Evolutionary conservation across 305 asterid species (phyloP).

Genomic region (Fraxinus latifolia): DNA sequence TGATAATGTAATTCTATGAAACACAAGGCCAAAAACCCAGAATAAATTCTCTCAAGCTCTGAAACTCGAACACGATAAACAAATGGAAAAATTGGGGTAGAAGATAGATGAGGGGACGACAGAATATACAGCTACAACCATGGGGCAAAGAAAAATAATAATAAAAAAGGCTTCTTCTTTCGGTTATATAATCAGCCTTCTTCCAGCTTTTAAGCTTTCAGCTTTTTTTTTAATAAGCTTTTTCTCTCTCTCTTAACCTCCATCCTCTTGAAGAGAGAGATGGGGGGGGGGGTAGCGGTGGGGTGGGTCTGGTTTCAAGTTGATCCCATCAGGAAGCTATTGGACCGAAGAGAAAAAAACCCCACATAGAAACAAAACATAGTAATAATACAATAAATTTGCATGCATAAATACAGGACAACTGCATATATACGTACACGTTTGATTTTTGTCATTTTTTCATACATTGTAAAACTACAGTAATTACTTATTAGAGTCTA

Average conservation of each 20-base stretch:
- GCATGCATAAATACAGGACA: slow-evolving; percentile 37
- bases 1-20: slow-evolving; percentile 5
- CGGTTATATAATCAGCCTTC: slow-evolving; percentile 51
- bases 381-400: slow-evolving; percentile 30
- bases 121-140: slow-evolving; percentile 26
- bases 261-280: slow-evolving; percentile 31
- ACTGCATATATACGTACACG: slow-evolving; percentile 29
- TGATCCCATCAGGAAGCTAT: slow-evolving; percentile 15
- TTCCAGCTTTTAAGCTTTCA: slow-evolving; percentile 44
- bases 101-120: slow-evolving; percentile 12
- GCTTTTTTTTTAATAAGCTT: slow-evolving; percentile 33
- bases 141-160: slow-evolving; percentile 6
- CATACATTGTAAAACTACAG: slow-evolving; percentile 22
- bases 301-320: slow-evolving; percentile 26
- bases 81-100: background rate
- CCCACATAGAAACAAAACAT: slow-evolving; percentile 38
- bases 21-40: background rate
- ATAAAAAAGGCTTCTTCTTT: slow-evolving; percentile 38
- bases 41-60: background rate
- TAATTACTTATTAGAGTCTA: background rate
- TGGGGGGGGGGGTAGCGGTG: slow-evolving; percentile 5
- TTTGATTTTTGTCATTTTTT: slow-evolving; percentile 38
- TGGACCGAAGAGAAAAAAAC: slow-evolving; percentile 3
- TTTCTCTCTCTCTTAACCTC: slow-evolving; percentile 31
- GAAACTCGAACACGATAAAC: background rate